phyloP scores from a whole-genome alignment of 352 stramenopile genomes.

The Pythium brachiatum region DNA sequence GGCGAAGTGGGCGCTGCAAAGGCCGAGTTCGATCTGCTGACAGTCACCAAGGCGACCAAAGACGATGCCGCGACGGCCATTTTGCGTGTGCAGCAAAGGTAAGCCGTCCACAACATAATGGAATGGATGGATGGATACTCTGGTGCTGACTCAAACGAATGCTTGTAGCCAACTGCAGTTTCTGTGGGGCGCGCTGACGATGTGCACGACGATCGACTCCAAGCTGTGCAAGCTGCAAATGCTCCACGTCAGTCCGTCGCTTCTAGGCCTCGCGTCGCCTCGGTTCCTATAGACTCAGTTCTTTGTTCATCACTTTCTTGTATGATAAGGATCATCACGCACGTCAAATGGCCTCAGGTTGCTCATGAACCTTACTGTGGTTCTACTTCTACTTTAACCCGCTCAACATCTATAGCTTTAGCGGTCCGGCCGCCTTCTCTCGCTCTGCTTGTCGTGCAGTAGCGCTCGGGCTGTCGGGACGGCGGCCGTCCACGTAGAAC shows the following conservation, averaged over 20 bases:
- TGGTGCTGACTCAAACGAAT: background rate
- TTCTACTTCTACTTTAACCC: background rate
- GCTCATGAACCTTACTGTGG: too few species aligned
- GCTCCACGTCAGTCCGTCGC: constrained; percentile 51
- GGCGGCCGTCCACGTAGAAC: constrained; percentile 50
- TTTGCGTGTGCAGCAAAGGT: constrained; percentile 59
- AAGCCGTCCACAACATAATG: background rate
- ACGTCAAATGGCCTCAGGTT: too few species aligned
- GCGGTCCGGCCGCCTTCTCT: constrained; percentile 15
- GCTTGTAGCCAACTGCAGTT: constrained; percentile 43
- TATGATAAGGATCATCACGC: background rate
- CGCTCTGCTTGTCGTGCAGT: constrained; percentile 16
- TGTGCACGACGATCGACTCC: constrained; percentile 67
- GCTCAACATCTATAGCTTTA: constrained; percentile 22
- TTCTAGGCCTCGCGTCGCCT: constrained; percentile 66
- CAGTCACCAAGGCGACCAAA: constrained; percentile 35
- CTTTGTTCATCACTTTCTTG: background rate
- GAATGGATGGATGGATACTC: background rate
- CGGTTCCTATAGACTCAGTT: constrained; percentile 37
- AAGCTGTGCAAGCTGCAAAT: constrained; percentile 65
- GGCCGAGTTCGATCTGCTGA: constrained; percentile 68
- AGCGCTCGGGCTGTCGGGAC: constrained; percentile 9
- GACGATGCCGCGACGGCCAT: constrained; percentile 53
- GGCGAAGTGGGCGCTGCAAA: constrained; percentile 57
- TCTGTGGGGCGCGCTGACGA: constrained; percentile 65